Conservation (phyloP, 805 yeast genomes). For the Lipomyces spencermartinsiae region DNA sequence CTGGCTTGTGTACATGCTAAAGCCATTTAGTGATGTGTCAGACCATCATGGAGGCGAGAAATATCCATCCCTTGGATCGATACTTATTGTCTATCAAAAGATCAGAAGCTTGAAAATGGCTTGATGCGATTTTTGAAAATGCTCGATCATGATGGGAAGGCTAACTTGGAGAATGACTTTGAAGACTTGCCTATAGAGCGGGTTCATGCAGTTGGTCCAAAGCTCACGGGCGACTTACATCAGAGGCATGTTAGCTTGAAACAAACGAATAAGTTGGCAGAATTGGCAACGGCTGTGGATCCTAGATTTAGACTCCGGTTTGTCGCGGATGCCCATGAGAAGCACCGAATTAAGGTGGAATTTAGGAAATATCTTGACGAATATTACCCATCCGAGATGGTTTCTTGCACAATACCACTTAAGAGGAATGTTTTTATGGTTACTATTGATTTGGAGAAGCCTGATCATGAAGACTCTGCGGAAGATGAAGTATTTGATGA, state of each 20-base stretch:
- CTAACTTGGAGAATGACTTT: constrained; percentile 10
- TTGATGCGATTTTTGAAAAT: constrained; percentile 10
- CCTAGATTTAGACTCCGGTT: constrained; percentile 10
- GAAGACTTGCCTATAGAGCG: constrained; percentile 12
- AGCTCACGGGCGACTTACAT: constrained; percentile 8
- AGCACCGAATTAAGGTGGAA: constrained; percentile 10
- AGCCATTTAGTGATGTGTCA: constrained; percentile 8
- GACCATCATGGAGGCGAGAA: constrained; percentile 8
- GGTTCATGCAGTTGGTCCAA: constrained; percentile 8
- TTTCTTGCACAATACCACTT: constrained; percentile 1
- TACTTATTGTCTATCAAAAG: constrained; percentile 7
- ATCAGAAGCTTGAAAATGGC: constrained; percentile 8
- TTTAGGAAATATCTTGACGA: constrained; percentile 5
- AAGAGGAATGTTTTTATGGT: constrained; percentile 7
- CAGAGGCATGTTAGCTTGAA: constrained; percentile 11
- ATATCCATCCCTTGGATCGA: constrained; percentile 6
- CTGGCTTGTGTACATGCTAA: constrained; percentile 8
- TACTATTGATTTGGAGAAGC: constrained; percentile 8
- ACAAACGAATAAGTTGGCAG: constrained; percentile 9
- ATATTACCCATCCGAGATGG: constrained; percentile 3
- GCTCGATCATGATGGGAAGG: constrained; percentile 9
- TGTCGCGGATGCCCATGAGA: constrained; percentile 13
- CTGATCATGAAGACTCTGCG: constrained; percentile 8
- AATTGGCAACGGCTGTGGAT: constrained; percentile 10
- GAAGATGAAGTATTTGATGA: constrained; percentile 10